These are phyloP conservation scores for Hypholoma fasciculare DNA, from an alignment of 768 basidiomycete genomes.

Conservation along the genomic window DNA sequence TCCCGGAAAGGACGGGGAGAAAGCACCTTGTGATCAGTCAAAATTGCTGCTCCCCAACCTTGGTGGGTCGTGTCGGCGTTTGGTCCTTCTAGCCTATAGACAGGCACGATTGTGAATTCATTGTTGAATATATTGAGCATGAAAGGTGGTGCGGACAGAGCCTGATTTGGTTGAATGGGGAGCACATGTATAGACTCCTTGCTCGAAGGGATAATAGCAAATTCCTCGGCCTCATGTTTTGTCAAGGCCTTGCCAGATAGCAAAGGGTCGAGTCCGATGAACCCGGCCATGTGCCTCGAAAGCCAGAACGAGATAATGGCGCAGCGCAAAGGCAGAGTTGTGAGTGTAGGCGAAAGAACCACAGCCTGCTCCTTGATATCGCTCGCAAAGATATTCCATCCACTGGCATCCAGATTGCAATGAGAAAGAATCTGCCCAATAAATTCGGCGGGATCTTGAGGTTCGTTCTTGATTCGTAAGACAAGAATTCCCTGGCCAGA, in stretches of 20 bases:
- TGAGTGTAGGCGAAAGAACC: constrained; percentile 1
- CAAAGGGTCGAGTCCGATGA: background rate
- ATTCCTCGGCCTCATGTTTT: constrained; percentile 2
- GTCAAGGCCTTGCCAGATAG: background rate
- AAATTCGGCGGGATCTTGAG: constrained; percentile 5
- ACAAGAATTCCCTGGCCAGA: constrained; percentile 29
- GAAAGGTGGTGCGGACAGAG: background rate
- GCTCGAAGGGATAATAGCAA: constrained; percentile 10
- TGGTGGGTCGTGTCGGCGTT: background rate
- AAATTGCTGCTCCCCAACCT: constrained; percentile 32
- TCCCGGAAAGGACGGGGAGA: background rate
- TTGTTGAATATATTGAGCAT: constrained; percentile 18
- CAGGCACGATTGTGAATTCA: constrained; percentile 15
- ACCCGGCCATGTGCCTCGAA: background rate
- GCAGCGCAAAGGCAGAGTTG: background rate
- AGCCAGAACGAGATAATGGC: constrained; percentile 14
- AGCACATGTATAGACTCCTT: constrained; percentile 6
- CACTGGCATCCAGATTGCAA: constrained; percentile 4
- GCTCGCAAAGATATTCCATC: constrained; percentile 13
- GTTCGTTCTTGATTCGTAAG: constrained; percentile 21
- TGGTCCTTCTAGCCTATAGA: constrained; percentile 8
- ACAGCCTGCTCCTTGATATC: constrained; percentile 5
- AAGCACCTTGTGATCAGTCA: constrained; percentile 26
- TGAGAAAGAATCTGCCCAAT: constrained; percentile 5
- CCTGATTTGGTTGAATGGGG: background rate